Base-by-base conservation (phyloP, 2,329 filamentous ascomycete species). In the Xylaria sp. region DNA sequence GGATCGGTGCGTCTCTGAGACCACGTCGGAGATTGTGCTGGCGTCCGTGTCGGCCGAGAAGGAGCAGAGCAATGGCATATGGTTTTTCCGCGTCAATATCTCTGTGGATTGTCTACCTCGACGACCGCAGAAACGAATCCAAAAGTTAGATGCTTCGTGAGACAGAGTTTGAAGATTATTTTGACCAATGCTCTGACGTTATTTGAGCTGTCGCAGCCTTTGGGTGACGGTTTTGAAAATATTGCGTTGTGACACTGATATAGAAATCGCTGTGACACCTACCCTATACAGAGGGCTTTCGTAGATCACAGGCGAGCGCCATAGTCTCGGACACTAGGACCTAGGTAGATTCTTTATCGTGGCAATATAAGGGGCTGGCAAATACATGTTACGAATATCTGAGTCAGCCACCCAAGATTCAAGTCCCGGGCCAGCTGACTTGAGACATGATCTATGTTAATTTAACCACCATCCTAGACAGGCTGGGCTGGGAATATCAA, bases 1-100 rank as follows among this genome's bases (percentile, higher is more conserved):
- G 7, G 64, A 62, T 32, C 47, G 51, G 24, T 66, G 51, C 30
- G 51, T 62, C 42, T 39, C 57, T n/a, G 64, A 62, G 57, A 61
- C 64, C 21, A 57, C 50, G 14, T 50, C 57, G 12, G 50, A 62
- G 45, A 62, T 62, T 3, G 58, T 66, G 11, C 39, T 66, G 12
- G 42, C 34, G 6, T 66, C 53, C 9, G 58, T 57, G 27, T 56
- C 39, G 47, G 55, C 56, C 36, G 36, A 60, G 39, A 65, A 54
- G 12, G 55, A 65, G 48, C 34, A 59, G 34, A 51, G 51, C 14
- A 36, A 53, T 4, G 54, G 54, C 7, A 58, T 57, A 32, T 64
- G 54, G 54, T 58, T 47, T 17, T 64, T 51, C n/a, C 32, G 32
- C 1, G 21, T 64, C n/a, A 17, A 53, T 45, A 6, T 64, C 45